Evolutionary conservation across 345 rosid genomes (phyloP), one percentile per base, ranked within the genome.

Genomic region (Camelina sativa): DNA sequence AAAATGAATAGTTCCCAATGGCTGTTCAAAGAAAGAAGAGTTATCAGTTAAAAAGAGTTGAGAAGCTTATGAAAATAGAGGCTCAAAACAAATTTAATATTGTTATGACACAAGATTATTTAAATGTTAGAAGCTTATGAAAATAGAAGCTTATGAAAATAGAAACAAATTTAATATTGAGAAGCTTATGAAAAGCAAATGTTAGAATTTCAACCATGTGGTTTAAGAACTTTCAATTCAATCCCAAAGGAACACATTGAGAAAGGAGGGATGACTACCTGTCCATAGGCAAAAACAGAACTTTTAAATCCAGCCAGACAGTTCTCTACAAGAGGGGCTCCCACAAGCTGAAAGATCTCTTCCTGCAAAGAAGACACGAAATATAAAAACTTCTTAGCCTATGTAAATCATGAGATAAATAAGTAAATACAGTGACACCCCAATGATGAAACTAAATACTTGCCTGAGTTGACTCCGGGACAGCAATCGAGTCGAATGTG

Each of bases 271-370:
- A 56, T 7, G 7, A 65, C 13, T 65, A 96, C 99, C 98, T 92
- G 98, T 71, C 99, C 99, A 71, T 92, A 96, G 40, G 98, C 99
- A 81, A 96, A 96, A 4, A 96, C 95, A 47, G 99, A 96, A 80
- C 99, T 92, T 76, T 96, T 96, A 67, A 96, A 96, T 52, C 99
- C 99, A 32, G 99, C 90, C 11, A 96, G 79, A 80, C 99, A 96
- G 62, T 96, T 96, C 69, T 96, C 98, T 4, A 96, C 98, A 0
- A 96, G 91, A 57, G 99, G 97, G 19, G 79, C 85, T 61, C 99
- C 99, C 11, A 92, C 87, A 41, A 87, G 96, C 85, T 89, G 83
- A 75, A 92, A 96, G 23, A 96, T 85, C 67, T 92, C 95, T 38
- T 81, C 67, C 99, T 96, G 91, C 57, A 76, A 52, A 47, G 28